Conservation (phyloP, 2,329 filamentous ascomycete species). For the Penicillium sp. region DNA sequence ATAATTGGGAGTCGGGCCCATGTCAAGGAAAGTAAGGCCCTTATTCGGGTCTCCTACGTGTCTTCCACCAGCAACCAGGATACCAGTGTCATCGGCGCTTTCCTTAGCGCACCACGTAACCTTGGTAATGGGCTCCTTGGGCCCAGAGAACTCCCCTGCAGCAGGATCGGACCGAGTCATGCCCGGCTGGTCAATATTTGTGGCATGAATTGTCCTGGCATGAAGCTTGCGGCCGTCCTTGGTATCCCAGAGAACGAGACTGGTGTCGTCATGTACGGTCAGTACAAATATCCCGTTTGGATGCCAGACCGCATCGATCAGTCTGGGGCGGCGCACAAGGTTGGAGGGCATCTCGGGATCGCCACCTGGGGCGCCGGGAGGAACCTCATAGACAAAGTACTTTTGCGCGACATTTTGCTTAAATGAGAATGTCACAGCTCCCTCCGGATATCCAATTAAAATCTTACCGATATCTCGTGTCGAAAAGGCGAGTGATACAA, state of each 20-base stretch:
- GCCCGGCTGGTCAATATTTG: conserved; percentile 68
- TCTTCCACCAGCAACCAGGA: conserved; percentile 81
- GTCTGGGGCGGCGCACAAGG: conserved; percentile 64
- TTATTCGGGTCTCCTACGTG: conserved; percentile 65
- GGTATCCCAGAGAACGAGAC: conserved; percentile 89
- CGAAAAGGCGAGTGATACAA: conserved; percentile 80
- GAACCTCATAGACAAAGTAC: conserved; percentile 80
- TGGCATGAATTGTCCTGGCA: conserved; percentile 75
- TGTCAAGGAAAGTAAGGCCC: conserved; percentile 82
- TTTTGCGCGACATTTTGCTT: conserved; percentile 79
- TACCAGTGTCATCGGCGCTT: conserved; percentile 87
- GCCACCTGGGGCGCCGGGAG: conserved; percentile 77
- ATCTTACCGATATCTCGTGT: conserved; percentile 89
- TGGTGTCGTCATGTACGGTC: conserved; percentile 86
- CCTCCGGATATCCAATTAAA: conserved; percentile 84
- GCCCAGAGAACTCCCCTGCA: conserved; percentile 50
- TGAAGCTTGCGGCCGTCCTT: conserved; percentile 82
- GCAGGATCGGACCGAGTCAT: conserved; percentile 41
- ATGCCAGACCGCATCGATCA: conserved; percentile 89
- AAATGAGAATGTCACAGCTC: conserved; percentile 88
- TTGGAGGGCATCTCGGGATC: conserved; percentile 63
- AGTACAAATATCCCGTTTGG: conserved; percentile 87
- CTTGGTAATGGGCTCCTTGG: conserved; percentile 72
- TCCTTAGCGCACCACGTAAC: conserved; percentile 92
- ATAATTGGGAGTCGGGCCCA: conserved; percentile 86